Evolutionary conservation across 768 basidiomycete genomes (phyloP).

Genomic region (Scleroderma bovista): DNA sequence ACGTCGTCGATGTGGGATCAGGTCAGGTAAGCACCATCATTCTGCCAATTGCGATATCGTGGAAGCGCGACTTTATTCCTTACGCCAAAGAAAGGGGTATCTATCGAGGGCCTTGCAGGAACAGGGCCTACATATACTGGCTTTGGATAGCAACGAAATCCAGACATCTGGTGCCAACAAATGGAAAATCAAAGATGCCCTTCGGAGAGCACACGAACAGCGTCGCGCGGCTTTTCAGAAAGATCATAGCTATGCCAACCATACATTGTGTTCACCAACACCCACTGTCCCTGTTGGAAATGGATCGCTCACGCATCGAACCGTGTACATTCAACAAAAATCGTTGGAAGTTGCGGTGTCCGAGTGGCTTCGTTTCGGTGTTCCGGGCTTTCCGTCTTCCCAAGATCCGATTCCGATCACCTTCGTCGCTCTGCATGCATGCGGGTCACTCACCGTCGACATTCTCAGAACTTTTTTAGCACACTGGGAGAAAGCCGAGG

Average conservation of each 20-base stretch:
- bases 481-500: constrained; percentile 13
- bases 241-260: not conserved
- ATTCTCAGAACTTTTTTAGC: constrained; percentile 51
- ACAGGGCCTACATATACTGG: constrained; percentile 46
- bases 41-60: not conserved
- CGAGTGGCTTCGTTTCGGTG: constrained; percentile 43
- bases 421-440: constrained; percentile 69
- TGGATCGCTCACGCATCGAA: constrained; percentile 49
- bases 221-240: constrained; percentile 5
- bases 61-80: not conserved
- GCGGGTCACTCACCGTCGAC: constrained; percentile 67
- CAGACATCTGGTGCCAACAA: constrained; percentile 56
- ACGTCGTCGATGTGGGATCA: constrained; percentile 69
- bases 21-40: constrained; percentile 47
- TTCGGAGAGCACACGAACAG: constrained; percentile 13
- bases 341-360: constrained; percentile 42
- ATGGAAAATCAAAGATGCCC: constrained; percentile 30
- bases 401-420: constrained; percentile 40
- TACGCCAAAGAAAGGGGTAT: constrained; percentile 44
- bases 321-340: constrained; percentile 46
- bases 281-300: not conserved
- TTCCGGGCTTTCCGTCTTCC: constrained; percentile 2
- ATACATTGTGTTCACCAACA: not conserved
- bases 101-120: constrained; percentile 46
- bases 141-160: constrained; percentile 55